phyloP scores from a whole-genome alignment of 139 green algal species.

The Auxenochlorella pyrenoidosa region DNA sequence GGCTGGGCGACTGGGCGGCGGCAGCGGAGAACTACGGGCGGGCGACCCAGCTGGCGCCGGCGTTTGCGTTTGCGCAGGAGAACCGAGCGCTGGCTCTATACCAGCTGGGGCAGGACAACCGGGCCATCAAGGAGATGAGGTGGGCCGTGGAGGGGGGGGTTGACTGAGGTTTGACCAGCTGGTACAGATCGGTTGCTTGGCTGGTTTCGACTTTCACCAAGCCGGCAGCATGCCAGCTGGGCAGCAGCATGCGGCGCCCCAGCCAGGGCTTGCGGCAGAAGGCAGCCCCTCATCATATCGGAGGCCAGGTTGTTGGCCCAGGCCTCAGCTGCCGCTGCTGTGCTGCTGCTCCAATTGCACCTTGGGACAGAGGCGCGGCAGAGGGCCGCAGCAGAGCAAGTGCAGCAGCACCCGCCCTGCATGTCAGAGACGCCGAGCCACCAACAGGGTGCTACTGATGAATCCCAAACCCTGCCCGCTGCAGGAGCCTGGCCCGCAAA shows the following conservation, averaged over 20 bases:
- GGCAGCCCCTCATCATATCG: too few relatives aligned
- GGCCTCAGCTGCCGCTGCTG: too few relatives aligned
- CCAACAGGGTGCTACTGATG: too few relatives aligned
- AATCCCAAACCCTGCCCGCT: neutral
- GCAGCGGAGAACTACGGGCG: constrained; percentile 66
- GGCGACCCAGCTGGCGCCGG: constrained; percentile 71
- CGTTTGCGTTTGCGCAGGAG: constrained; percentile 84
- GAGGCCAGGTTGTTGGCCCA: too few relatives aligned
- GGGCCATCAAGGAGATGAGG: constrained; percentile 75
- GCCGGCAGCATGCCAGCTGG: neutral
- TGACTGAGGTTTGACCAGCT: neutral
- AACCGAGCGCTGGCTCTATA: constrained; percentile 83
- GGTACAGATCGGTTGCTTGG: neutral
- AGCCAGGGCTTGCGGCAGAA: too few relatives aligned
- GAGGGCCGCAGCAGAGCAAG: too few relatives aligned
- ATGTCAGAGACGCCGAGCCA: too few relatives aligned
- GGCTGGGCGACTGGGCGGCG: constrained; percentile 21
- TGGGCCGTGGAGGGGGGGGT: neutral
- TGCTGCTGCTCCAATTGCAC: too few relatives aligned
- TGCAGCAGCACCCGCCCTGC: too few relatives aligned
- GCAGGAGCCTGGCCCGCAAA: constrained; percentile 71
- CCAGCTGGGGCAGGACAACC: constrained; percentile 71
- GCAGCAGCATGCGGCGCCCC: neutral
- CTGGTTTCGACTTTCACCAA: too few relatives aligned
- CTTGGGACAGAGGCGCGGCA: too few relatives aligned